These are phyloP conservation scores for Solanum paucissectum DNA, from an alignment of 257 asterid species.

Conservation along the genomic window DNA sequence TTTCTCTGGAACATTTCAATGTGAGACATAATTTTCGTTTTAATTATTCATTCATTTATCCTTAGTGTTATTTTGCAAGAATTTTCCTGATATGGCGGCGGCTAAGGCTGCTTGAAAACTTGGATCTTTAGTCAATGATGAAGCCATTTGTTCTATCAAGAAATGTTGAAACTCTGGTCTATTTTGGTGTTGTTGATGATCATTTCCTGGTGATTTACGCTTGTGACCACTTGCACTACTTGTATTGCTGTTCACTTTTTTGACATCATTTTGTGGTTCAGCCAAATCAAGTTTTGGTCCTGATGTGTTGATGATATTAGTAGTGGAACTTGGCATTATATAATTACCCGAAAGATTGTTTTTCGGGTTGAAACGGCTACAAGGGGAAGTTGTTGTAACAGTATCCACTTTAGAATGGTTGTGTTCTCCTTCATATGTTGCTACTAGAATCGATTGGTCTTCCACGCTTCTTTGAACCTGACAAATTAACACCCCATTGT, in stretches of 20 bases:
- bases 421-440: conserved; percentile 79
- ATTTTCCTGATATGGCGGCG: conserved; percentile 17
- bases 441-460: conserved; percentile 52
- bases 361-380: background rate
- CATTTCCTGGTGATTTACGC: background rate
- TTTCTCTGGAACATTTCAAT: background rate
- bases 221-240: background rate
- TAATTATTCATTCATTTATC: too few species aligned
- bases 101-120: conserved; percentile 16
- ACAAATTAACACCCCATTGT: background rate
- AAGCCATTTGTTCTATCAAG: conserved; percentile 16
- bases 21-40: background rate
- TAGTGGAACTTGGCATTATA: background rate
- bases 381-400: background rate
- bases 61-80: background rate
- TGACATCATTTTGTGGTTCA: background rate
- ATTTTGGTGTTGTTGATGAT: background rate
- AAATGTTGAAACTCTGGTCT: conserved; percentile 9
- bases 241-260: background rate
- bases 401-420: conserved; percentile 28
- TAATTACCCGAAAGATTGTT: background rate
- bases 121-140: conserved; percentile 17
- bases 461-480: conserved; percentile 44
- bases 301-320: background rate
- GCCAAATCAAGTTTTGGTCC: background rate